Evolutionary conservation across 164 flowering plant species (phyloP).

Genomic region (Vitis rupestris): DNA sequence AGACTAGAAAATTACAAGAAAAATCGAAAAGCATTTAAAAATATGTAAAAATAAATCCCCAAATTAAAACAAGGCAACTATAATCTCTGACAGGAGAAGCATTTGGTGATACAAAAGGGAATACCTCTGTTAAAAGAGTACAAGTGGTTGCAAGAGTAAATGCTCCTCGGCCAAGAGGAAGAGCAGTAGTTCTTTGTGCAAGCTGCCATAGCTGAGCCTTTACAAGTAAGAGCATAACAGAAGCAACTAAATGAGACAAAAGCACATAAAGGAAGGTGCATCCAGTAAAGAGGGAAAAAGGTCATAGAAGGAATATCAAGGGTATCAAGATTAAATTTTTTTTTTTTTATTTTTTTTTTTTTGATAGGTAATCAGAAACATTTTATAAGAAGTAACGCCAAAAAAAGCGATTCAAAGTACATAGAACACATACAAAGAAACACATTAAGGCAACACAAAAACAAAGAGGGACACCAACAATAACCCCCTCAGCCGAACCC

Average conservation of each 20-base stretch:
- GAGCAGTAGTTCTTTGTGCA: conserved; percentile 94
- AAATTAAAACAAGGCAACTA: not conserved
- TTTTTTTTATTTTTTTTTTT: too few species aligned
- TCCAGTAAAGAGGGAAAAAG: not conserved
- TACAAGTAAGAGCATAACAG: conserved; percentile 8
- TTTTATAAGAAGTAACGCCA: too few species aligned
- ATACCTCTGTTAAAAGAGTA: conserved; percentile 96
- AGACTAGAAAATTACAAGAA: not conserved
- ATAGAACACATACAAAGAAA: too few species aligned
- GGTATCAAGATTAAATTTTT: not conserved
- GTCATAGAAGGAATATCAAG: not conserved
- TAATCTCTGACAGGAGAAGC: not conserved
- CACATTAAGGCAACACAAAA: too few species aligned
- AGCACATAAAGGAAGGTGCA: not conserved
- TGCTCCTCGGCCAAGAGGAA: conserved; percentile 96
- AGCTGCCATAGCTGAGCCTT: conserved; percentile 96
- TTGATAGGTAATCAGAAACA: too few species aligned
- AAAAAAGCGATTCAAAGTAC: too few species aligned
- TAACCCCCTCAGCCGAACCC: too few species aligned
- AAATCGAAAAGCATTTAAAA: not conserved
- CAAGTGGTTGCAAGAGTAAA: conserved; percentile 87
- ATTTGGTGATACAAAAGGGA: not conserved
- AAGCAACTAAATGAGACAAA: conserved; percentile 9
- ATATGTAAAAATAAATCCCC: not conserved
- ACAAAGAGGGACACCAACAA: too few species aligned